Evolutionary conservation across 106 monocot genomes (phyloP).

Genomic region (Agapanthus africanus): DNA sequence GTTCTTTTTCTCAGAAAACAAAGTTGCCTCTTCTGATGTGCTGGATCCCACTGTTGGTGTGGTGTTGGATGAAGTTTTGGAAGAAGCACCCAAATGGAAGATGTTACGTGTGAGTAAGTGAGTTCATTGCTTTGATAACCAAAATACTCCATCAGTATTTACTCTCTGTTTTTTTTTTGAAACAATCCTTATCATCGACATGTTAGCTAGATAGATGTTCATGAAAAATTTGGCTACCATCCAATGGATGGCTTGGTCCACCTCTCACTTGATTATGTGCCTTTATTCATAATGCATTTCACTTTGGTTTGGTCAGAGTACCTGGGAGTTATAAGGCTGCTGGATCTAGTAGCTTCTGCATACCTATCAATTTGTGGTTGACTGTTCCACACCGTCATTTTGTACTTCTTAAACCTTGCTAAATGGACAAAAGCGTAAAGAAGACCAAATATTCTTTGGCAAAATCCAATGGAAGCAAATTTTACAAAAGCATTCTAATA

Average conservation of each 20-base stretch:
- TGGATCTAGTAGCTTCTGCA: not conserved
- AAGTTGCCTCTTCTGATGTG: slow-evolving; percentile 16
- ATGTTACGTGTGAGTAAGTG: slow-evolving; percentile 97
- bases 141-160: not conserved
- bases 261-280: not conserved
- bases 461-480: too few relatives aligned
- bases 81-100: slow-evolving; percentile 97
- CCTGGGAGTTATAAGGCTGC: not conserved
- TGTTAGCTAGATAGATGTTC: too few relatives aligned
- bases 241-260: not conserved
- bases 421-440: not conserved
- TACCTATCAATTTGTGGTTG: not conserved
- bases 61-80: slow-evolving; percentile 79
- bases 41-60: slow-evolving; percentile 18
- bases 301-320: not conserved
- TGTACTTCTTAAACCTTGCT: not conserved
- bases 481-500: too few relatives aligned
- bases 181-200: not conserved
- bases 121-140: slow-evolving; percentile 16
- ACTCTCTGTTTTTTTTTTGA: not conserved
- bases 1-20: slow-evolving; percentile 26
- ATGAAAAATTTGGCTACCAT: too few relatives aligned
- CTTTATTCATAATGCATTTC: not conserved
- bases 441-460: too few relatives aligned
- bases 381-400: not conserved